These are phyloP conservation scores for Trypanosoma mega DNA, from an alignment of 208 protist genomes.

Conservation along the genomic window DNA sequence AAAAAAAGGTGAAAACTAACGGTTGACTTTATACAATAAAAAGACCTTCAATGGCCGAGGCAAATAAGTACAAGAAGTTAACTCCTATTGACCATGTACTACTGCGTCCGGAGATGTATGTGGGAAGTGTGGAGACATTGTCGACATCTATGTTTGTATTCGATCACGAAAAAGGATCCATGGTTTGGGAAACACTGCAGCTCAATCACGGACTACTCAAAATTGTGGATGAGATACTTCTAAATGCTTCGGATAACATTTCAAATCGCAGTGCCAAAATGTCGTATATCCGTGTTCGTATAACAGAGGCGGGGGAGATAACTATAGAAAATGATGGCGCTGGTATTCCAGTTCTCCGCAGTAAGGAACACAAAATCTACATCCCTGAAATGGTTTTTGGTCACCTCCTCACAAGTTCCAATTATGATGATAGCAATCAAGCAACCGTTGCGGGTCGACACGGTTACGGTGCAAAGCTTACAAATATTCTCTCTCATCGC, in stretches of 20 bases:
- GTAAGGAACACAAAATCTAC: constrained; percentile 93
- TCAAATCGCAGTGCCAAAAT: constrained; percentile 63
- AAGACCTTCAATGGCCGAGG: constrained; percentile 62
- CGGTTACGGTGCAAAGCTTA: constrained; percentile 97
- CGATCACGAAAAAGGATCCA: constrained; percentile 75
- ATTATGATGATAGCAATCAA: constrained; percentile 95
- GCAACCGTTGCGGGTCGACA: constrained; percentile 95
- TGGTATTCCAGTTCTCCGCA: constrained; percentile 92
- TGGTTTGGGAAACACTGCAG: constrained; percentile 87
- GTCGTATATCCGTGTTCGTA: constrained; percentile 91
- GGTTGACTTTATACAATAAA: too few relatives aligned
- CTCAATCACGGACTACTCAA: constrained; percentile 97
- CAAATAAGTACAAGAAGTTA: constrained; percentile 91
- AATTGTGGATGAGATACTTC: constrained; percentile 99
- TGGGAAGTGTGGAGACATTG: constrained; percentile 93
- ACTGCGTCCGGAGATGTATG: constrained; percentile 97
- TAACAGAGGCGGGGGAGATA: constrained; percentile 89
- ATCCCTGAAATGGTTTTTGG: constrained; percentile 98
- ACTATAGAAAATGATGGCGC: constrained; percentile 95
- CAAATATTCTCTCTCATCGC: constrained; percentile 99
- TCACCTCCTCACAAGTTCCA: constrained; percentile 95
- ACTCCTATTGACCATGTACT: constrained; percentile 96
- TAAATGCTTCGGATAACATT: constrained; percentile 98
- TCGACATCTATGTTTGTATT: constrained; percentile 88
- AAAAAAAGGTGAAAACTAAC: too few relatives aligned